Evolutionary conservation across 208 protist genomes (phyloP).

Genomic region (Wallacemonas rigidus): DNA sequence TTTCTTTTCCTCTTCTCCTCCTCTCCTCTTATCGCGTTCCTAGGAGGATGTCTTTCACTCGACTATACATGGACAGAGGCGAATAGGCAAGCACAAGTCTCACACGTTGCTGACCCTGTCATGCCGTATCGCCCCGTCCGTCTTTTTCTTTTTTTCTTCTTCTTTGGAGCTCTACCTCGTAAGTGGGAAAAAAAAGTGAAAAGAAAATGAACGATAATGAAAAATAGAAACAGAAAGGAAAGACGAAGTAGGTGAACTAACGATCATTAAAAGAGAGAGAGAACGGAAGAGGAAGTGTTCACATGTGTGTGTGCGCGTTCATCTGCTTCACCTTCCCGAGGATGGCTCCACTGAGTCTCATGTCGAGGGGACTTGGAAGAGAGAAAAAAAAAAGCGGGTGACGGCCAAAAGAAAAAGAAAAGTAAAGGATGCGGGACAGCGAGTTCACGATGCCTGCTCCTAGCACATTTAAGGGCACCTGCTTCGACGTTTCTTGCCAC

Average conservation of each 20-base stretch:
- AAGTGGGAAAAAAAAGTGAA: not conserved
- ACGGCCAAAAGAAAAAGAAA: constrained; percentile 2
- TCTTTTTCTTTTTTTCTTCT: too few species aligned
- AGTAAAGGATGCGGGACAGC: not conserved
- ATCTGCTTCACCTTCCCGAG: not conserved
- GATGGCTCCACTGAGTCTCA: not conserved
- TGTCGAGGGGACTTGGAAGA: not conserved
- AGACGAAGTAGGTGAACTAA: not conserved
- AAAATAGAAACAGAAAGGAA: not conserved
- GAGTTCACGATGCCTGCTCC: not conserved
- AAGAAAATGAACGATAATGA: not conserved
- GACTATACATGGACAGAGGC: too few species aligned
- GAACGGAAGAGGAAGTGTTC: not conserved
- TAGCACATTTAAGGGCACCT: constrained; percentile 2
- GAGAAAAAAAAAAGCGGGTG: too few species aligned
- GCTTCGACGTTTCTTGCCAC: constrained; percentile 2
- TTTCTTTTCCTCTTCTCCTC: too few species aligned
- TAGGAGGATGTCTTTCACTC: too few species aligned
- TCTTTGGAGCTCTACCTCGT: too few species aligned
- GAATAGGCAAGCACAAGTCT: too few species aligned
- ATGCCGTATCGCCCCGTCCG: too few species aligned
- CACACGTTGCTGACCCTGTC: too few species aligned
- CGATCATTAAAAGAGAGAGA: not conserved
- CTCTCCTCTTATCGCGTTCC: too few species aligned
- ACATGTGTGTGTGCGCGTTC: not conserved